Evolutionary conservation across 1,284 basidiomycete species (phyloP).

Genomic region (Wallemia mellicola): DNA sequence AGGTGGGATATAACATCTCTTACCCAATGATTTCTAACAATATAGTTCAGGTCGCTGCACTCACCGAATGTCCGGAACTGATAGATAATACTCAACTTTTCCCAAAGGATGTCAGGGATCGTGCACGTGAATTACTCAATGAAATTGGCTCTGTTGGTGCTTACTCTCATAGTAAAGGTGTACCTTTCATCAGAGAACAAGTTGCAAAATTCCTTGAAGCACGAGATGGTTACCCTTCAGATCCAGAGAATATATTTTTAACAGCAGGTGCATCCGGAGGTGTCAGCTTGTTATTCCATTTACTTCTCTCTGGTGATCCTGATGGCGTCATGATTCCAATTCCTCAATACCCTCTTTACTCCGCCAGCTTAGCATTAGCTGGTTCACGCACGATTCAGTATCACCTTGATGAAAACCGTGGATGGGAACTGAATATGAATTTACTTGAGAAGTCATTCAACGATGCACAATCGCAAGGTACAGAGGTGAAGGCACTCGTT

Average conservation of each 20-base stretch:
- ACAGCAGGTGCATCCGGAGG: slow-evolving; percentile 80
- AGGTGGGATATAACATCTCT: slow-evolving; percentile 25
- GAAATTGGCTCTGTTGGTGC: slow-evolving; percentile 85
- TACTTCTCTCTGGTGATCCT: slow-evolving; percentile 31
- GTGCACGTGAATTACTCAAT: slow-evolving; percentile 45
- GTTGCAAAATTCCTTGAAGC: slow-evolving; percentile 74
- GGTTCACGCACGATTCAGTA: slow-evolving; percentile 59
- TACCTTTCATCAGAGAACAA: slow-evolving; percentile 56
- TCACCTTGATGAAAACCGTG: slow-evolving; percentile 49
- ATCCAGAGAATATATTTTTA: slow-evolving; percentile 69
- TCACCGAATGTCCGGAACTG: slow-evolving; percentile 74
- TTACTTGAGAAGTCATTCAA: slow-evolving; percentile 38
- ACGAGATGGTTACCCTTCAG: slow-evolving; percentile 56
- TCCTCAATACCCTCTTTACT: slow-evolving; percentile 92
- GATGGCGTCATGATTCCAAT: slow-evolving; percentile 76
- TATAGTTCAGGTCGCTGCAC: slow-evolving; percentile 35
- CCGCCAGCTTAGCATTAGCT: slow-evolving; percentile 66
- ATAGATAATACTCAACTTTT: slow-evolving; percentile 41
- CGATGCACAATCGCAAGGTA: slow-evolving; percentile 33
- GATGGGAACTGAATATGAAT: slow-evolving; percentile 54
- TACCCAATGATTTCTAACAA: not conserved
- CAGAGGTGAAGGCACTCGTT: slow-evolving; percentile 46
- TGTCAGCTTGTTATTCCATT: slow-evolving; percentile 57
- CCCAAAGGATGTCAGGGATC: slow-evolving; percentile 53
- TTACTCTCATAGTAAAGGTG: slow-evolving; percentile 85